Conservation (phyloP, 1,284 basidiomycete species). For the Mixia osmundae region DNA sequence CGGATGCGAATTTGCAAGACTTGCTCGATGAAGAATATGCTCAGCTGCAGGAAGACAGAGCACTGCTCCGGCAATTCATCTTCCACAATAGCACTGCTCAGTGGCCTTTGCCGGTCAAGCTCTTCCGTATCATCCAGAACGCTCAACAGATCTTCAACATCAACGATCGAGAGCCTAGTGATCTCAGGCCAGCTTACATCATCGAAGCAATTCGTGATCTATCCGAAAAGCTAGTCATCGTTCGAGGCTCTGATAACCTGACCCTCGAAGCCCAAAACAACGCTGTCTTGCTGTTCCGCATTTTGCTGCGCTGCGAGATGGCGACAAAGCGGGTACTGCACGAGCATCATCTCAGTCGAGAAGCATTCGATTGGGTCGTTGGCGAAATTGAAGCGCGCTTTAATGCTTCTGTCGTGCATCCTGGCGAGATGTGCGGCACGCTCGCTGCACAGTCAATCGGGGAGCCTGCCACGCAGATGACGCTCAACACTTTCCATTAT, state of each 20-base stretch:
- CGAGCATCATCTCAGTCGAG: conserved; percentile 56
- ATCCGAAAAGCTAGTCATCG: conserved; percentile 46
- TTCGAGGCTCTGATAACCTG: conserved; percentile 51
- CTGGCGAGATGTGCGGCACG: conserved; percentile 98
- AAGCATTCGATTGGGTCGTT: conserved; percentile 93
- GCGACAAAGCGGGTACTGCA: conserved; percentile 64
- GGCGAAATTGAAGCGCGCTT: conserved; percentile 92
- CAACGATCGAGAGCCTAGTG: conserved; percentile 73
- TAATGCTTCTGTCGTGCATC: conserved; percentile 70
- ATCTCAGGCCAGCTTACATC: conserved; percentile 70
- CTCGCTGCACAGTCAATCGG: conserved; percentile 96
- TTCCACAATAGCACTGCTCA: conserved; percentile 45
- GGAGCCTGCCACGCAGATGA: conserved; percentile 99
- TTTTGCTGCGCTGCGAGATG: conserved; percentile 72
- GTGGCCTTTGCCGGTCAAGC: conserved; percentile 74
- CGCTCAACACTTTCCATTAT: conserved; percentile 89
- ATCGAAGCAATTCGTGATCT: conserved; percentile 53
- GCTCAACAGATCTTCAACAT: conserved; percentile 95
- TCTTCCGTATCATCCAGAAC: conserved; percentile 84
- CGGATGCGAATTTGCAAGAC: conserved; percentile 54
- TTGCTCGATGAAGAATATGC: conserved; percentile 71
- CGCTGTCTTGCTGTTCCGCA: conserved; percentile 75
- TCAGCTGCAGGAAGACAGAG: conserved; percentile 52
- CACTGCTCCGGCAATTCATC: conserved; percentile 51
- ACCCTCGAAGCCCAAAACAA: conserved; percentile 60